These are phyloP conservation scores for Dendrobium officinale DNA, from an alignment of 106 monocot genomes.

Conservation along the genomic window DNA sequence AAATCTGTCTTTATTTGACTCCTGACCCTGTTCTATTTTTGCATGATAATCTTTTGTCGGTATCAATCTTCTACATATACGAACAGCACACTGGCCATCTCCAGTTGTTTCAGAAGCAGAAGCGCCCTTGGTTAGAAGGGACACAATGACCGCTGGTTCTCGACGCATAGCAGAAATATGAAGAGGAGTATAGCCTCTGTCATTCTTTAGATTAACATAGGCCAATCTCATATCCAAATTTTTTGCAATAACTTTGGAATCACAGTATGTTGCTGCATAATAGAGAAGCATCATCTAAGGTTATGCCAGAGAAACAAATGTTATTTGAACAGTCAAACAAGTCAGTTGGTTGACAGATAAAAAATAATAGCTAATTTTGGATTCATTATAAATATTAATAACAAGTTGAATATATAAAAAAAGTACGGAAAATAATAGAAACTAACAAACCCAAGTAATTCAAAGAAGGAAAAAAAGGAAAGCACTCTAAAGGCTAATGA, in stretches of 20 bases:
- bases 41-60: slow-evolving; percentile 62
- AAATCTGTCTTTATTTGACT: background rate
- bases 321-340: no score
- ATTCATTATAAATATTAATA: no score
- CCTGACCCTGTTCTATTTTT: slow-evolving; percentile 30
- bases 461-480: no score
- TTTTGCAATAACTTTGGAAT: slow-evolving; percentile 38
- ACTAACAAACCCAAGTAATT: no score
- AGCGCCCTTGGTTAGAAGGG: slow-evolving; percentile 69
- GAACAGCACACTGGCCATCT: slow-evolving; percentile 60
- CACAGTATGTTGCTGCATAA: slow-evolving; percentile 43
- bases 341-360: no score
- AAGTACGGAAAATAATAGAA: no score
- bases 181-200: slow-evolving; percentile 70
- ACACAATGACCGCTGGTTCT: slow-evolving; percentile 72
- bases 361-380: no score
- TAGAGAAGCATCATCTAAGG: slow-evolving; percentile 76
- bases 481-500: no score
- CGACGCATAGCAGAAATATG: slow-evolving; percentile 81
- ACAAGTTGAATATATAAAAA: no score
- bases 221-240: slow-evolving; percentile 46
- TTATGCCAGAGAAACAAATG: slow-evolving; percentile 24
- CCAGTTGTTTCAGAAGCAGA: slow-evolving; percentile 36
- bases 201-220: slow-evolving; percentile 74
- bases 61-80: slow-evolving; percentile 75